Evolutionary conservation across 2,329 filamentous ascomycete species (phyloP).

Genomic region (Rutstroemia sp.): DNA sequence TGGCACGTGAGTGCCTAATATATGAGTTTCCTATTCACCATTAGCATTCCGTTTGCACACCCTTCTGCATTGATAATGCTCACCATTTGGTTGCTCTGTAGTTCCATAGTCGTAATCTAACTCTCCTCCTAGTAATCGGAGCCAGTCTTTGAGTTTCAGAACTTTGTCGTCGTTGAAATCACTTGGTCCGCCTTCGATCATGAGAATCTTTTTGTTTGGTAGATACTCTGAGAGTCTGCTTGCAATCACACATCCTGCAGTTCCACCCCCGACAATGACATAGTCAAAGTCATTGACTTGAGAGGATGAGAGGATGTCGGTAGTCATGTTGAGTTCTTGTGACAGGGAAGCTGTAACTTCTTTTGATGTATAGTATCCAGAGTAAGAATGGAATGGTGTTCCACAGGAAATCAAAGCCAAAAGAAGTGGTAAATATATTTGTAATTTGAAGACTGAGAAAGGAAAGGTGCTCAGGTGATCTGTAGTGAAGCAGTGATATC

Average conservation of each 20-base stretch:
- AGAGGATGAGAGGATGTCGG: conserved; percentile 24
- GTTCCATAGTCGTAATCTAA: conserved; percentile 89
- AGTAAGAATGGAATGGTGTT: not conserved
- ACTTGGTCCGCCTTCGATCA: conserved; percentile 84
- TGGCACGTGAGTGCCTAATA: conserved; percentile 86
- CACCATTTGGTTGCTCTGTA: conserved; percentile 79
- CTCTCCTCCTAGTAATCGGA: conserved; percentile 75
- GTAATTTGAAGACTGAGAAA: not conserved
- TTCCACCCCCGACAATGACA: conserved; percentile 43
- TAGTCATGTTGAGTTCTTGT: conserved; percentile 23
- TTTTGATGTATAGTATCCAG: not conserved
- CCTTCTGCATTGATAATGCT: conserved; percentile 42
- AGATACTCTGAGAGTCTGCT: conserved; percentile 60
- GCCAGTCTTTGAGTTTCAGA: conserved; percentile 80
- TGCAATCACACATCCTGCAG: conserved; percentile 41
- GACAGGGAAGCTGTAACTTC: not conserved
- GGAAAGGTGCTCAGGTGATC: not conserved
- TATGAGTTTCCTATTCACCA: conserved; percentile 65
- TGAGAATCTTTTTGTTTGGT: conserved; percentile 69
- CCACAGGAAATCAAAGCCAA: not conserved
- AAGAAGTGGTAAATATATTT: not conserved
- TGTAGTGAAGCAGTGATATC: not conserved
- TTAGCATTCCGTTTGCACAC: conserved; percentile 12
- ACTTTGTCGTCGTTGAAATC: conserved; percentile 86
- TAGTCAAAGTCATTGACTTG: conserved; percentile 37